Conservation (phyloP, 768 basidiomycete species). For the Sutorius australiensis region DNA sequence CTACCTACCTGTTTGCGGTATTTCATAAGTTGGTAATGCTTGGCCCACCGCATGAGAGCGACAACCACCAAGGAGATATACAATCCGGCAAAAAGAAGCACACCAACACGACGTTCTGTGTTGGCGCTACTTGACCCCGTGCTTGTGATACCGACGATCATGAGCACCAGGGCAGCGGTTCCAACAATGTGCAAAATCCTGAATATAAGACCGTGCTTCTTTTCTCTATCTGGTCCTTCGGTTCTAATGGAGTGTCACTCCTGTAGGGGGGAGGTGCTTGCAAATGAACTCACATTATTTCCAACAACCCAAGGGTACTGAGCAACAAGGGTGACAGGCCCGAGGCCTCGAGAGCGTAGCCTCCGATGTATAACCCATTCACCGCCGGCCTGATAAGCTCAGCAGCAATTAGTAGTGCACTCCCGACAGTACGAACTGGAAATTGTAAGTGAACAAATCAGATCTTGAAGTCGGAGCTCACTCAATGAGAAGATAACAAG, state of each 20-base stretch:
- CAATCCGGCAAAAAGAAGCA: constrained; percentile 31
- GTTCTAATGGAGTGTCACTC: constrained; percentile 21
- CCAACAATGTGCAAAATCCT: constrained; percentile 31
- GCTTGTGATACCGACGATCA: constrained; percentile 31
- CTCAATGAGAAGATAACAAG: constrained; percentile 58
- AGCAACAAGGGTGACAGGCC: constrained; percentile 40
- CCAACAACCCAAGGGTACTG: constrained; percentile 35
- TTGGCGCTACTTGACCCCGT: constrained; percentile 12
- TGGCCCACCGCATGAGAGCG: constrained; percentile 49
- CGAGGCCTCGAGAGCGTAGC: constrained; percentile 41
- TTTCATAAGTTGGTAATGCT: constrained; percentile 36
- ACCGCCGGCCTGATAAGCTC: constrained; percentile 41
- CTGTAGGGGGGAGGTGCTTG: neutral
- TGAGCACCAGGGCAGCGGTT: constrained; percentile 27
- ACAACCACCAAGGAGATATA: constrained; percentile 45
- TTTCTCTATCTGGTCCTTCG: constrained; percentile 25
- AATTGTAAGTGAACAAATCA: constrained; percentile 3
- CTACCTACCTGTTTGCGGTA: constrained; percentile 34
- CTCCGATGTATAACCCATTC: constrained; percentile 46
- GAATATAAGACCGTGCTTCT: constrained; percentile 10
- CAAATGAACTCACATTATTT: constrained; percentile 31
- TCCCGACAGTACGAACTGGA: constrained; percentile 56
- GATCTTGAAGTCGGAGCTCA: constrained; percentile 29
- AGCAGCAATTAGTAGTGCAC: constrained; percentile 53
- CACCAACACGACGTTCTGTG: constrained; percentile 33